Conservation (phyloP, 2,329 filamentous ascomycete species). For the Aspergillus sp. region DNA sequence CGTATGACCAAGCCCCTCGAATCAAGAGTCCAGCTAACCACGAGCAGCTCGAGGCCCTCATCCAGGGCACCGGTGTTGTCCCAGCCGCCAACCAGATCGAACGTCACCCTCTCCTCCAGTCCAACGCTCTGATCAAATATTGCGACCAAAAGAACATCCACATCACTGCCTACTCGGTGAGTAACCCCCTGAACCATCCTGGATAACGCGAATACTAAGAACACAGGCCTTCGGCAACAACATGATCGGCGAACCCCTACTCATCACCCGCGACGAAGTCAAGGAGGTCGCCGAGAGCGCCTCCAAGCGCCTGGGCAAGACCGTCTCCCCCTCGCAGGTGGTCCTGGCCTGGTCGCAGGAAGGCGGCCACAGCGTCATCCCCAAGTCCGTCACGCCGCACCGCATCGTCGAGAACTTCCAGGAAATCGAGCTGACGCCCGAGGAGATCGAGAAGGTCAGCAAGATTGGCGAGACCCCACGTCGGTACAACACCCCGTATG, state of each 20-base stretch:
- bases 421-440: slow-evolving; percentile 33
- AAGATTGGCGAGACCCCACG: slow-evolving; percentile 25
- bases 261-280: slow-evolving; percentile 57
- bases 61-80: slow-evolving; percentile 49
- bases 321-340: slow-evolving; percentile 31
- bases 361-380: slow-evolving; percentile 35
- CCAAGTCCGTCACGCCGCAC: slow-evolving; percentile 38
- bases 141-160: slow-evolving; percentile 54
- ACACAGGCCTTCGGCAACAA: slow-evolving; percentile 51
- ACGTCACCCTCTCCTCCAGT: slow-evolving; percentile 62
- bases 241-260: slow-evolving; percentile 54
- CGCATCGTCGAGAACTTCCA: slow-evolving; percentile 40
- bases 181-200: too few species aligned
- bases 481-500: slow-evolving; percentile 32
- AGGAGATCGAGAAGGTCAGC: slow-evolving; percentile 32
- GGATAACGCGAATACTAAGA: background rate
- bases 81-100: slow-evolving; percentile 65
- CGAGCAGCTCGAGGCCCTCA: slow-evolving; percentile 45
- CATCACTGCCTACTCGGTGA: slow-evolving; percentile 56
- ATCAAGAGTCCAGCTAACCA: background rate
- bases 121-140: slow-evolving; percentile 50
- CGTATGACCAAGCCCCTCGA: slow-evolving; percentile 8
- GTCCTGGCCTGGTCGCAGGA: slow-evolving; percentile 37
- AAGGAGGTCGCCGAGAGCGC: slow-evolving; percentile 58
- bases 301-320: slow-evolving; percentile 26